phyloP scores from a whole-genome alignment of 331 rosid genomes.

The Prunus yedoensis region DNA sequence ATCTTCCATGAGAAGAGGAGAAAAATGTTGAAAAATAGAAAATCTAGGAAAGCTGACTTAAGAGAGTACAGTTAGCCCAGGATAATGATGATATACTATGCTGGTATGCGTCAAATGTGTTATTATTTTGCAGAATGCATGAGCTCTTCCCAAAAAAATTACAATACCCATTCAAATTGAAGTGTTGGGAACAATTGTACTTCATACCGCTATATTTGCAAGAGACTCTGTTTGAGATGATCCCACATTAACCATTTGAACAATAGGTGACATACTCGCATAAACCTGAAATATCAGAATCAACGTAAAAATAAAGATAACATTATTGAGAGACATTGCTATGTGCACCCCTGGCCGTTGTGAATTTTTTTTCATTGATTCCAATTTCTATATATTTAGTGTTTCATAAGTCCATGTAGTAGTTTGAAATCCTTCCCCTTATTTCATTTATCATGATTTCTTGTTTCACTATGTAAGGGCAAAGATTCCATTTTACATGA shows the following conservation, averaged over 20 bases:
- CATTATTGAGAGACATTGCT: not conserved
- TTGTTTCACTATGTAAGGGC: not conserved
- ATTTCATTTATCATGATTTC: not conserved
- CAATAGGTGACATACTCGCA: slow-evolving; percentile 82
- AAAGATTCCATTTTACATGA: not conserved
- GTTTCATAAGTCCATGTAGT: not conserved
- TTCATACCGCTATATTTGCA: slow-evolving; percentile 76
- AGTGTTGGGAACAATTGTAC: not conserved
- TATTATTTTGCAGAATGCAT: not conserved
- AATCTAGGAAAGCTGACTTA: too few species aligned
- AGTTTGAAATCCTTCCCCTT: not conserved
- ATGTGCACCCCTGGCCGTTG: not conserved
- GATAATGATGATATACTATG: too few species aligned
- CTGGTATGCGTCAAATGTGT: not conserved
- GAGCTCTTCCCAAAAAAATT: not conserved
- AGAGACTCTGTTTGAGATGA: slow-evolving; percentile 65
- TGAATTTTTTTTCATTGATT: not conserved
- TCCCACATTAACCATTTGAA: slow-evolving; percentile 66
- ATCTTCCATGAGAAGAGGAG: not conserved
- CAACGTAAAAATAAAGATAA: not conserved
- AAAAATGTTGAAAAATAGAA: not conserved
- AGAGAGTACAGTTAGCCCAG: not conserved
- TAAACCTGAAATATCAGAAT: slow-evolving; percentile 59
- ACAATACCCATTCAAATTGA: not conserved
- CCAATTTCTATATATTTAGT: not conserved